Evolutionary conservation across 345 rosid genomes (phyloP).

Genomic region (Litchi chinensis): DNA sequence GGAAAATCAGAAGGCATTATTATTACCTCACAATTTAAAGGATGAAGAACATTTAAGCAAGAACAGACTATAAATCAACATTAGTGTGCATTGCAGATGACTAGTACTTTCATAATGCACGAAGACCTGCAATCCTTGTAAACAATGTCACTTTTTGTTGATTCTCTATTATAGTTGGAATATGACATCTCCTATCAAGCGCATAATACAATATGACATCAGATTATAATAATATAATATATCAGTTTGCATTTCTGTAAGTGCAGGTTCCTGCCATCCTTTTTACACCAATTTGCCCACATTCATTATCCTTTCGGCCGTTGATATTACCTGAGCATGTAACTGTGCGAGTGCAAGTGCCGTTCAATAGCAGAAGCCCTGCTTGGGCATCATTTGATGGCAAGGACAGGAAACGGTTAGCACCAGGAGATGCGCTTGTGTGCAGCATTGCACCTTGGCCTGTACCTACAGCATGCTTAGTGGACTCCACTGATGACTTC

Average conservation of each 20-base stretch:
- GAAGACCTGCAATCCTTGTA: background rate
- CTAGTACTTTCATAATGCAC: background rate
- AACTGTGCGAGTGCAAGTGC: conserved; percentile 83
- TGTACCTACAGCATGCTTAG: conserved; percentile 89
- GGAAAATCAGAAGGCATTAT: background rate
- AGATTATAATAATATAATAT: background rate
- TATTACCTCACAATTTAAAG: background rate
- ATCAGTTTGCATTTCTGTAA: background rate
- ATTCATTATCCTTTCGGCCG: conserved; percentile 95
- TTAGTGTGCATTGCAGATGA: background rate
- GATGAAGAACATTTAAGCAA: background rate
- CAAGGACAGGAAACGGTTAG: conserved; percentile 78
- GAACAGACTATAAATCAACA: background rate
- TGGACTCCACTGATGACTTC: conserved; percentile 85
- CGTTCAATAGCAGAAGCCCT: conserved; percentile 85
- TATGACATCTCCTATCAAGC: background rate
- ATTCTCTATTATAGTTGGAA: conserved; percentile 1
- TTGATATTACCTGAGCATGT: conserved; percentile 94
- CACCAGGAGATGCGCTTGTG: conserved; percentile 89
- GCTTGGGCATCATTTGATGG: conserved; percentile 99
- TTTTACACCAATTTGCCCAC: conserved; percentile 98
- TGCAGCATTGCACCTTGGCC: conserved; percentile 99
- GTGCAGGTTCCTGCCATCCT: conserved; percentile 94
- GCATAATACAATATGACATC: background rate
- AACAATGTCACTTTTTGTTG: background rate